Percentiles rank a stretch among this genome's conserved stretches.
Evolutionary conservation across 2,329 filamentous ascomycete genomes (phyloP).

Genomic region (Exophiala sp.): DNA sequence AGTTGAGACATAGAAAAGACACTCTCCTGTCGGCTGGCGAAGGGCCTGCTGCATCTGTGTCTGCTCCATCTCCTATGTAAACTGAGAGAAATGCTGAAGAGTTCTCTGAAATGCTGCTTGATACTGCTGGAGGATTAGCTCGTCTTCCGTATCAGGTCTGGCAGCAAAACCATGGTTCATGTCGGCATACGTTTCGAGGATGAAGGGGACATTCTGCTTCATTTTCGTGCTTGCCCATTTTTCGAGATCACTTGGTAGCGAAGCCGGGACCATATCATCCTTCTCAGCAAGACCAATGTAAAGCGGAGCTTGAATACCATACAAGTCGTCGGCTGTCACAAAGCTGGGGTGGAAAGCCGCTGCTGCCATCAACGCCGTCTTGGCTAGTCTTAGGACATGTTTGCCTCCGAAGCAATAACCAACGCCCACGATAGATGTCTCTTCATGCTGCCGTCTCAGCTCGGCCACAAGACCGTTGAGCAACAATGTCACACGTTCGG

Average conservation of each 20-base stretch:
- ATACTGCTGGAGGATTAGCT: neutral
- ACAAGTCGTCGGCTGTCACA: constrained; percentile 1
- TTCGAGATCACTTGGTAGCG: constrained; percentile 1
- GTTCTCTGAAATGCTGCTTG: constrained; percentile 2
- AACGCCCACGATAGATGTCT: neutral
- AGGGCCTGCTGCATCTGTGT: no score
- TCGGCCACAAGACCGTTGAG: neutral
- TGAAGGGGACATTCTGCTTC: neutral
- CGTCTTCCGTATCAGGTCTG: constrained; percentile 8
- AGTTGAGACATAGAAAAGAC: no score
- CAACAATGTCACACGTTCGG: neutral
- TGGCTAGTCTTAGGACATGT: constrained; percentile 3
- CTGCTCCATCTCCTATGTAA: no score
- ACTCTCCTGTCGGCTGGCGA: no score
- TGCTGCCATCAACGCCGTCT: neutral
- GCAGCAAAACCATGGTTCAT: constrained; percentile 15
- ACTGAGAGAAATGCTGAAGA: neutral
- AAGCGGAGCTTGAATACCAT: constrained; percentile 2
- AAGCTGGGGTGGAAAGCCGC: constrained; percentile 8
- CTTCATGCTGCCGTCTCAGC: neutral
- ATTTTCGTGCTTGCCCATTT: neutral
- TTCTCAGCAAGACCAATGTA: constrained; percentile 9
- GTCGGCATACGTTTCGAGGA: constrained; percentile 4
- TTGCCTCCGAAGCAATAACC: constrained; percentile 17
- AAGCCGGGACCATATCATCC: constrained; percentile 11